Base-by-base conservation (phyloP, 495 filamentous ascomycete species). In the Evansstolkia leycettana region DNA sequence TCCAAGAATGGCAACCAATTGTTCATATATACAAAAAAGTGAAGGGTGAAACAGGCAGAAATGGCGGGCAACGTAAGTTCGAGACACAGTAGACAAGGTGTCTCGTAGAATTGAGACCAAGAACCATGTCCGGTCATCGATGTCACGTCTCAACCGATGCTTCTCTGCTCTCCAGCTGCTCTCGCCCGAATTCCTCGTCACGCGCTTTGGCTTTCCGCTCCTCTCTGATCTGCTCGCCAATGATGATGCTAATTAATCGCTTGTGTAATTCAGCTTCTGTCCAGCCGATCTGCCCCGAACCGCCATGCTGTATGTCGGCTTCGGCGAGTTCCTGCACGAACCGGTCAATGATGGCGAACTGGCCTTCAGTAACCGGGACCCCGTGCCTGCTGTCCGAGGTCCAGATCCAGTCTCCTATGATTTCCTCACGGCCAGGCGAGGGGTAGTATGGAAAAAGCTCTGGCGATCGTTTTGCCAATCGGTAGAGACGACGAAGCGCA, bases 361-460 rank as follows among this genome's bases (percentile, higher is more conserved):
- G 62, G 13, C 54, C 48, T 48, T 65, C 58, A 8, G 62, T 62
- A 41, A 66, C 58, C 12, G 60, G 61, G 3, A 64, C 56, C 32
- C 62, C 64, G 37, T 64, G 54, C 31, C 42, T 46, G 11, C 58
- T 58, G 42, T 65, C 56, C 14, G 60, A 63, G 1, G 60, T 64
- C 61, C 61, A 66, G 16, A 66, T 60, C 51, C 58, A 64, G 49
- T 66, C 60, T 17, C 64, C 60, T 23, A 66, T 54, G 31, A 66
- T 66, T 12, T 56, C 47, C 23, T 55, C 46, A 29, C 62, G 62
- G 11, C 52, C 51, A 9, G 50, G 41, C 10, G 53, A 41, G n/a
- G 62, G 47, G 30, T 55, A 40, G 34, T 65, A 66, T 16, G 56
- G 51, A 37, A 65, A 62, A 6, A 46, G 54, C 20, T 60, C 56